phyloP scores from a whole-genome alignment of 306 rosid species.

The Casuarina cunninghamiana region DNA sequence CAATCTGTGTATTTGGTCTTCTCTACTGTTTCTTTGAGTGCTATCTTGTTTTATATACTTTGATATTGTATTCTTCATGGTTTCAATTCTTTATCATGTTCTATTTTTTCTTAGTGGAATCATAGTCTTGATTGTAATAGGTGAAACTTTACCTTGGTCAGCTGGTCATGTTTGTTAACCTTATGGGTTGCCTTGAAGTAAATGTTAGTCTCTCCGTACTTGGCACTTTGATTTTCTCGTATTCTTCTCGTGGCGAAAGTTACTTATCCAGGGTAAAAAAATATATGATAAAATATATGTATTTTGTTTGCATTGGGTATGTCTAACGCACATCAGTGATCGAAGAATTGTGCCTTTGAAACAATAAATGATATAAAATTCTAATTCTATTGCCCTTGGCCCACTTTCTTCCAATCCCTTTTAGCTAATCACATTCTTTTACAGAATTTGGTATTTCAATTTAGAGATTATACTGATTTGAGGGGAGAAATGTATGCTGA shows the following conservation, averaged over 20 bases:
- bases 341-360: background rate
- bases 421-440: background rate
- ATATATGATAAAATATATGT: background rate
- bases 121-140: background rate
- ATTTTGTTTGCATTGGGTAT: background rate
- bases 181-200: background rate
- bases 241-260: too few species aligned
- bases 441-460: background rate
- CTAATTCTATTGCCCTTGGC: background rate
- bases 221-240: too few species aligned
- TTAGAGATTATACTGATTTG: background rate
- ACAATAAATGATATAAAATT: background rate
- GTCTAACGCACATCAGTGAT: background rate
- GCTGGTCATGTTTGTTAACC: background rate
- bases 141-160: background rate
- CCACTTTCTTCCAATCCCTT: background rate
- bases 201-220: background rate
- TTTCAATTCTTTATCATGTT: background rate
- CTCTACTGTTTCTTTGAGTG: background rate
- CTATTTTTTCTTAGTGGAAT: background rate
- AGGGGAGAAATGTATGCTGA: background rate
- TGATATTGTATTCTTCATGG: background rate
- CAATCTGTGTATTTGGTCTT: background rate
- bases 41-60: background rate
- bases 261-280: too few species aligned